A percentile compares a stretch with the other conserved stretches of the same genome.
phyloP scores from a whole-genome alignment of 257 asterid species.

The Ligustrum vulgare region DNA sequence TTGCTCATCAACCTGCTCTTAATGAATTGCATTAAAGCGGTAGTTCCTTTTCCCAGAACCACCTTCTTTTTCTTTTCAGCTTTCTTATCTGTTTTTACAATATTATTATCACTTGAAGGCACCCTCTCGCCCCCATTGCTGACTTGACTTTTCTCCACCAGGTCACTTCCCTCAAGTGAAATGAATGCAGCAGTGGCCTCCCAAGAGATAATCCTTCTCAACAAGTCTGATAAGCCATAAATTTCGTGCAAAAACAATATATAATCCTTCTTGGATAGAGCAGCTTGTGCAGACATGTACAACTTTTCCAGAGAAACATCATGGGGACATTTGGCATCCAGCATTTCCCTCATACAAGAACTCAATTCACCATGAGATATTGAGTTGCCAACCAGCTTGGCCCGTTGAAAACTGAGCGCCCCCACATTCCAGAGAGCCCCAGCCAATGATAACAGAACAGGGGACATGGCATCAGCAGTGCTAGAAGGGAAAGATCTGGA shows the following conservation, averaged over 20 bases:
- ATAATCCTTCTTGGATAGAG: slow-evolving; percentile 44
- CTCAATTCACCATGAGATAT: slow-evolving; percentile 35
- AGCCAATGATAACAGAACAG: slow-evolving; percentile 55
- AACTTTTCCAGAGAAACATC: slow-evolving; percentile 36
- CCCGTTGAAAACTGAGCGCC: slow-evolving; percentile 45
- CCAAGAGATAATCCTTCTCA: slow-evolving; percentile 64
- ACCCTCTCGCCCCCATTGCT: slow-evolving; percentile 31
- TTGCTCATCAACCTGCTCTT: slow-evolving; percentile 53
- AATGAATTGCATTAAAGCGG: slow-evolving; percentile 60
- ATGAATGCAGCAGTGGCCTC: slow-evolving; percentile 72
- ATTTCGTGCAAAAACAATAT: slow-evolving; percentile 44
- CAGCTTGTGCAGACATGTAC: slow-evolving; percentile 31
- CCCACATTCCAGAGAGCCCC: slow-evolving; percentile 56
- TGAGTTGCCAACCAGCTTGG: slow-evolving; percentile 37
- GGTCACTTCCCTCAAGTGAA: slow-evolving; percentile 58
- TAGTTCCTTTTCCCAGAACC: slow-evolving; percentile 74
- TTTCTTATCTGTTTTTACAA: slow-evolving; percentile 43
- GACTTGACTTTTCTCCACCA: slow-evolving; percentile 24
- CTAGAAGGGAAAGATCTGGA: slow-evolving; percentile 40
- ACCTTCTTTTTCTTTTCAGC: slow-evolving; percentile 70
- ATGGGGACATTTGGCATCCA: slow-evolving; percentile 30
- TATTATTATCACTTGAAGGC: slow-evolving; percentile 33
- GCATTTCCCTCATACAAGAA: slow-evolving; percentile 26
- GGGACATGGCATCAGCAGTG: slow-evolving; percentile 43
- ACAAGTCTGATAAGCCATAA: slow-evolving; percentile 46